phyloP scores from a whole-genome alignment of 2,329 filamentous ascomycete genomes.

The Nemania bipapillata region DNA sequence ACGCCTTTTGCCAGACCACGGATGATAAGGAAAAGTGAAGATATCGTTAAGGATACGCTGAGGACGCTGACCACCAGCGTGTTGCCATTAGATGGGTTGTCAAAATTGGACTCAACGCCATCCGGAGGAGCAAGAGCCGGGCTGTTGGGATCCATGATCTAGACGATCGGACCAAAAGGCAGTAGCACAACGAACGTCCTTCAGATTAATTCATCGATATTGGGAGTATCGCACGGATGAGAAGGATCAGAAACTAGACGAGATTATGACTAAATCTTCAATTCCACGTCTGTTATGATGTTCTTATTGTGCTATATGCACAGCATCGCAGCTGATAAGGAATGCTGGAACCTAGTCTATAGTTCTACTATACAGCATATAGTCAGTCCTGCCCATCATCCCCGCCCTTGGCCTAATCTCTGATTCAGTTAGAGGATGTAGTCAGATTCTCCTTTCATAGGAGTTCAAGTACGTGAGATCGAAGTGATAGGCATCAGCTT shows the following conservation, averaged over 20 bases:
- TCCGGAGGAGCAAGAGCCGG: slow-evolving; percentile 34
- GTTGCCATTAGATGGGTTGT: slow-evolving; percentile 32
- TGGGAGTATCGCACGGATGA: background rate
- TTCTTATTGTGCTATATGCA: background rate
- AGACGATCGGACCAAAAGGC: background rate
- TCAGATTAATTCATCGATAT: background rate
- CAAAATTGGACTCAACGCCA: slow-evolving; percentile 27
- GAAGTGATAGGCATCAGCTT: background rate
- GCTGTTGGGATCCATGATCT: slow-evolving; percentile 25
- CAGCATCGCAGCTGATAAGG: background rate
- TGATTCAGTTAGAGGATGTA: background rate
- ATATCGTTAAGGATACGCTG: slow-evolving; percentile 18
- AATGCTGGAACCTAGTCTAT: too few relatives aligned
- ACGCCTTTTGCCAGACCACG: slow-evolving; percentile 19
- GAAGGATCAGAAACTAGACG: background rate
- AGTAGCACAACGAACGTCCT: background rate
- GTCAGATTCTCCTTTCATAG: background rate
- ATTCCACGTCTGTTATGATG: background rate
- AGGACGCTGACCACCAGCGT: slow-evolving; percentile 4
- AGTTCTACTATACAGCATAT: background rate
- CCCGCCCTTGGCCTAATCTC: background rate
- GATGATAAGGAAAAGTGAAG: slow-evolving; percentile 26
- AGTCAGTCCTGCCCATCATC: background rate
- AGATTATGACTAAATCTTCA: background rate
- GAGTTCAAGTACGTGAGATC: too few relatives aligned